Evolutionary conservation across 176 grass and related monocot genomes (phyloP), one percentile per base, ranked within the genome.

Genomic region (Areca catechu): DNA sequence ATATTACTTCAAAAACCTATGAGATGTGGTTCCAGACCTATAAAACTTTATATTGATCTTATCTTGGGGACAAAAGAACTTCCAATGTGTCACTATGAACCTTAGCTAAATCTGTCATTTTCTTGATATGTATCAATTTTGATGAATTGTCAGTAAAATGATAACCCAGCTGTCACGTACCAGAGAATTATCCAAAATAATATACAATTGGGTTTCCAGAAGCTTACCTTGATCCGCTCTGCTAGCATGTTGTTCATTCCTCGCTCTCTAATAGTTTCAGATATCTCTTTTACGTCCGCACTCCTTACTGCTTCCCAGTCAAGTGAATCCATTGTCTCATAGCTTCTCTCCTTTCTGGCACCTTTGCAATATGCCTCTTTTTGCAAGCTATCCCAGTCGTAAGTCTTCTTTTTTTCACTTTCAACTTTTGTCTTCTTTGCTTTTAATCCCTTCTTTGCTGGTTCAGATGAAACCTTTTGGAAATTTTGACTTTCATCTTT

Each of bases 211-310:
- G 10, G 34, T 43, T 43, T 43, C 34, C 9, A 43, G 9, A 58
- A 24, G 62, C 64, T 55, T 80, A 86, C 90, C 80, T 89, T 86
- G 67, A 95, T 95, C 19, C 90, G 60, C 49, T 89, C 76, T 63
- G 82, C 90, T 58, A 95, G 76, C 85, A 89, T 72, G 27, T 95
- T 95, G 57, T 89, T 85, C 90, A 95, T 89, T 67, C 90, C 85
- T 71, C 85, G 77, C 61, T 86, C 76, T 78, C 66, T 85, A 55
- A 95, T 95, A 48, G 76, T 52, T 10, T 83, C 70, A 49, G 90
- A 83, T 77, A 95, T 65, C 47, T 81, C 74, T 6, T 62, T 74
- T 15, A 89, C 79, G 24, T 85, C 65, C 58, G 79, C 82, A 69
- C 65, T 62, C 61, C 76, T 63, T 71, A 95, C 51, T 62, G 85